Evolutionary conservation across 331 rosid genomes (phyloP), one percentile per base, ranked within the genome.

Genomic region (Pyracantha coccinea): DNA sequence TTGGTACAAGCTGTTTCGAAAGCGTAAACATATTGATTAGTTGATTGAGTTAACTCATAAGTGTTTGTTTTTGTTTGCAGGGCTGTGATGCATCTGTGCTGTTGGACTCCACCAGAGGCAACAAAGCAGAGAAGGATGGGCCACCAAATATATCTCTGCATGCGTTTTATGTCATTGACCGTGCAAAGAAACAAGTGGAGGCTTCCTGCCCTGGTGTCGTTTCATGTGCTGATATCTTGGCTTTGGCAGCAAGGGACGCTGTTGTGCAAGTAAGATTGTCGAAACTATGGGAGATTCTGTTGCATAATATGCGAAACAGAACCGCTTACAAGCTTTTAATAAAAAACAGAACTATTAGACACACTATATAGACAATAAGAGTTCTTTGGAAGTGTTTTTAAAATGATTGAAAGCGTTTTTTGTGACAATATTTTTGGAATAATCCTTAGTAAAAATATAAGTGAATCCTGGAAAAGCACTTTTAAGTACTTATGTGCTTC

Each of bases 221-320:
- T 31, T 86, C 90, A 1, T 86, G 90, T 66, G 90, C 90, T 62
- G 90, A 84, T 81, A 79, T 81, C 17, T 63, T 86, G 67, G 88
- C 90, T 74, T 53, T 86, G 54, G 86, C 90, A 54, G 90, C 90
- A 60, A 81, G 90, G 59, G 90, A 86, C 62, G 88, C 90, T 16
- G 70, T 86, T 74, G 83, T 68, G 60, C 77, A 84, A 45, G 90
- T 86, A 81, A 70, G 81, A 28, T 50, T 50, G 19, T 50, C 20
- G 55, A 47, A 47, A 47, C 54, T 0, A 47, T 12, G 54, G 54
- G n/a, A 15, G 54, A 47, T 47, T 45, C 3, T 3, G n/a, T 47
- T 15, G 54, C 54, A 5, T 47, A 15, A 47, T 47, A 15, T 15
- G 19, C 3, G 2, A 50, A 16, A 6, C 20, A 16, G 55, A 50